Evolutionary conservation across 1,284 basidiomycete species (phyloP), one percentile per base, ranked within the genome.

Genomic region (Crocinoboletus sp.): DNA sequence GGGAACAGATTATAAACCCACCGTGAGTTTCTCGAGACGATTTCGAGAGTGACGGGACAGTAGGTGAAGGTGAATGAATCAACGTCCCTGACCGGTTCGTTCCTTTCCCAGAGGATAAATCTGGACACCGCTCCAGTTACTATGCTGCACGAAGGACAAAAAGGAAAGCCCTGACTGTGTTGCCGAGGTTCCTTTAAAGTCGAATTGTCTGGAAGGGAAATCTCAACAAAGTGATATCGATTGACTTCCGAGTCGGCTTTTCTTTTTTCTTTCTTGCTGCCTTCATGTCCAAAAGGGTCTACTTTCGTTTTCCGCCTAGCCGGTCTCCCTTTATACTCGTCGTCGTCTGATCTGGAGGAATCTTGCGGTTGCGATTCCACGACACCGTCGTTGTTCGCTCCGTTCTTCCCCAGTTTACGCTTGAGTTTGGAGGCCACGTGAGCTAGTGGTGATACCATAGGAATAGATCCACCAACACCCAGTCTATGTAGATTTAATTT

Each of bases 401-500:
- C 56, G 43, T 63, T 74, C 37, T 74, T 77, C 22, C 68, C 59
- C 5, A 88, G 70, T 51, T 73, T 78, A 43, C 71, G 69, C 57
- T 78, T 81, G 38, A 80, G 71, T 53, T 69, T 77, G 35, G 69
- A 75, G 38, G 69, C 70, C 50, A 76, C 82, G 41, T 70, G 68
- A 33, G 67, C 67, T 28, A 68, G 58, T 49, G 39, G 68, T 32
- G 68, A 61, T 13, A 60, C 62, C 37, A 74, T 75, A 13, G 81
- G 76, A 22, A 78, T 65, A 29, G 76, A 58, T 32, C 81, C 81
- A 28, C 84, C 84, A 10, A 89, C 83, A 47, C 84, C 84, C 45
- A 88, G 66, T 56, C 84, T 88, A 41, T 34, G 46, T 23, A 44
- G 22, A 20, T 12, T 53, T 35, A 35, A 50, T 39, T 29, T 45